A percentile compares a stretch with the other conserved stretches of the same genome.
phyloP scores from a whole-genome alignment of 352 stramenopile species.

The Pythium sukuiense region DNA sequence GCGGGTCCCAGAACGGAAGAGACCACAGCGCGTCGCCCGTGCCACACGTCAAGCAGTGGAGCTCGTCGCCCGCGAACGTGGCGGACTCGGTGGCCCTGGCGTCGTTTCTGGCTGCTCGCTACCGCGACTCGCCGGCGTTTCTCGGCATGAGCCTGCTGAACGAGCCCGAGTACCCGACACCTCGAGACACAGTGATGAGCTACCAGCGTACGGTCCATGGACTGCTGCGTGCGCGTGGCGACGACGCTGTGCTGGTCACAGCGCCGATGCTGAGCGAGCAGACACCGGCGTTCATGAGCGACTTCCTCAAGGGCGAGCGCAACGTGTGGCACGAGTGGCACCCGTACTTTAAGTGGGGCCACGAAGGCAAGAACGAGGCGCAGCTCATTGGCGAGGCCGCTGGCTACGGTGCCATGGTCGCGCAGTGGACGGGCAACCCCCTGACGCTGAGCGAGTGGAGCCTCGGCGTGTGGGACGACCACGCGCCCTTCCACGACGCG shows the following conservation, averaged over 20 bases:
- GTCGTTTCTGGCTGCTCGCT: conserved; percentile 30
- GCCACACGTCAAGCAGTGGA: conserved; percentile 24
- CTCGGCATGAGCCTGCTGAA: conserved; percentile 36
- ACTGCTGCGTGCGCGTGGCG: conserved; percentile 21
- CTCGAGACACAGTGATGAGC: conserved; percentile 14
- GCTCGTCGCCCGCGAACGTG: conserved; percentile 25
- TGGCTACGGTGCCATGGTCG: conserved; percentile 21
- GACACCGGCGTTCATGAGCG: conserved; percentile 20
- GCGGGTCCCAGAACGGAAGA: conserved; percentile 55
- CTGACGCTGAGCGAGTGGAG: conserved; percentile 40
- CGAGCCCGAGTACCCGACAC: conserved; percentile 29
- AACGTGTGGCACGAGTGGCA: conserved; percentile 47
- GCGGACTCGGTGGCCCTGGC: conserved; percentile 28
- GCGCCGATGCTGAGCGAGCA: conserved; percentile 28
- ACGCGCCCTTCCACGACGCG: conserved; percentile 19
- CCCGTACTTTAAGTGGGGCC: conserved; percentile 44
- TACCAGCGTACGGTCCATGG: conserved; percentile 32
- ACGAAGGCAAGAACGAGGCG: conserved; percentile 26
- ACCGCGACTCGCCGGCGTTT: conserved; percentile 28
- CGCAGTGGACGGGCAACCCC: conserved; percentile 30
- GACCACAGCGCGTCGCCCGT: conserved; percentile 44
- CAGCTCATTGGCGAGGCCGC: conserved; percentile 27
- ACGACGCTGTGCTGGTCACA: conserved; percentile 33
- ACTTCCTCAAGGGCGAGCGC: conserved; percentile 15
- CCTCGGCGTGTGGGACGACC: conserved; percentile 23